A percentile compares a stretch with the other conserved stretches of the same genome.
phyloP scores from a whole-genome alignment of 106 monocot genomes.

The Platanthera guangdongensis region DNA sequence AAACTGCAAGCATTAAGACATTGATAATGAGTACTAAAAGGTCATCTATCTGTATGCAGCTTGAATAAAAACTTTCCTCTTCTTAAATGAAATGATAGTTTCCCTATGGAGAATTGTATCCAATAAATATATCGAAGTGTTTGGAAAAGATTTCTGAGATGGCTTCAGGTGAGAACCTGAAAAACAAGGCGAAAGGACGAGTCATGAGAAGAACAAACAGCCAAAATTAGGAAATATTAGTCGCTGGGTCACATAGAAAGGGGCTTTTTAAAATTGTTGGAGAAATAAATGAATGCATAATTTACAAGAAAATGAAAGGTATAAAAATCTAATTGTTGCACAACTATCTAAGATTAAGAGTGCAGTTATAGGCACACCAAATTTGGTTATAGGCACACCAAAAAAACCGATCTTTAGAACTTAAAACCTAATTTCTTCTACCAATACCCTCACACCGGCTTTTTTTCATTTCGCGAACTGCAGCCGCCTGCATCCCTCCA shows the following conservation, averaged over 20 bases:
- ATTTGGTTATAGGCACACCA: no score
- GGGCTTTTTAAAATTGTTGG: background rate
- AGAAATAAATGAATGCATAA: background rate
- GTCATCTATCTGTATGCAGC: constrained; percentile 1
- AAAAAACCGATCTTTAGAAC: no score
- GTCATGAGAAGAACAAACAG: background rate
- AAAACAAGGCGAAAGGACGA: background rate
- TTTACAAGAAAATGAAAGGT: background rate
- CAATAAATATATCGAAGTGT: background rate
- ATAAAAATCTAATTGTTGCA: background rate
- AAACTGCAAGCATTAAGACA: no score
- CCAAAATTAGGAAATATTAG: background rate
- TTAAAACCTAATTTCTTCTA: no score
- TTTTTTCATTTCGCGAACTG: no score
- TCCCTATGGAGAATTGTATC: background rate
- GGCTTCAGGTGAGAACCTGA: constrained; percentile 3
- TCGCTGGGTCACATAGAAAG: background rate
- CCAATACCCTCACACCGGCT: no score
- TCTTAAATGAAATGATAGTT: background rate
- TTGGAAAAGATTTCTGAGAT: background rate
- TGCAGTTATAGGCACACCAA: no score
- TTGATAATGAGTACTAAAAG: background rate
- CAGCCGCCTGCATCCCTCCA: no score
- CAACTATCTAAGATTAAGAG: background rate
- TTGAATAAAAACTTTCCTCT: constrained; percentile 1